Conservation (phyloP, 495 filamentous ascomycete genomes). For the Penicillium taxi region DNA sequence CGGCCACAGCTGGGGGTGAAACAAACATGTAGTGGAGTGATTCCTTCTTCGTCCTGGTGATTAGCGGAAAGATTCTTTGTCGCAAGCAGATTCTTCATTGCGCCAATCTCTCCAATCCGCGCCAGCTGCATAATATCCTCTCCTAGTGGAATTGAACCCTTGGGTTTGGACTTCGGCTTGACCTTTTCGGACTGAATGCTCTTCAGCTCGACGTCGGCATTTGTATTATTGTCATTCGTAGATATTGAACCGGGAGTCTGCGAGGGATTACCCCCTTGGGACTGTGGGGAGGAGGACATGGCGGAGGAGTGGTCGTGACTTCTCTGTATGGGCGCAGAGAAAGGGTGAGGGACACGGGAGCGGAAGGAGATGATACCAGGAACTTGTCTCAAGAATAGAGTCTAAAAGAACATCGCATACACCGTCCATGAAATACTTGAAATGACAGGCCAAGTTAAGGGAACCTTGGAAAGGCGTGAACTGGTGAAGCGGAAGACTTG, state of each 20-base stretch:
- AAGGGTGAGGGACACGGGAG: no score
- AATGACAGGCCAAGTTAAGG: no score
- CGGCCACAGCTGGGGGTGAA: neutral
- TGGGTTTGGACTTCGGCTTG: no score
- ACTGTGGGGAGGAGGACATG: slow-evolving; percentile 28
- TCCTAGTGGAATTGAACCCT: slow-evolving; percentile 50
- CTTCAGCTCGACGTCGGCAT: slow-evolving; percentile 62
- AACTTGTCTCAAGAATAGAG: slow-evolving; percentile 1
- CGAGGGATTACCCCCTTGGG: slow-evolving; percentile 20
- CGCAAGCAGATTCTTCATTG: slow-evolving; percentile 83
- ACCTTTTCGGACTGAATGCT: slow-evolving; percentile 45
- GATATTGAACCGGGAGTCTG: slow-evolving; percentile 21
- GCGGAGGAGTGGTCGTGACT: no score
- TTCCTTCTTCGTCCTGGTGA: slow-evolving; percentile 81
- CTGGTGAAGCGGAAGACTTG: no score
- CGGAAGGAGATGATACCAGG: no score
- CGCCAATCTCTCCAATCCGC: slow-evolving; percentile 73
- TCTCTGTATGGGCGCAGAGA: no score
- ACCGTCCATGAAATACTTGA: no score
- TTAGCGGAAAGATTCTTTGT: slow-evolving; percentile 69
- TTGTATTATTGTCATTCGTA: slow-evolving; percentile 51
- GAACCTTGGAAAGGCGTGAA: no score
- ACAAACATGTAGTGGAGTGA: slow-evolving; percentile 89
- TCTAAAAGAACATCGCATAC: slow-evolving; percentile 13
- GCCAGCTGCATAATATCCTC: slow-evolving; percentile 96